Evolutionary conservation across 2,329 filamentous ascomycete species (phyloP).

Genomic region (Scedosporium aurantiacum): DNA sequence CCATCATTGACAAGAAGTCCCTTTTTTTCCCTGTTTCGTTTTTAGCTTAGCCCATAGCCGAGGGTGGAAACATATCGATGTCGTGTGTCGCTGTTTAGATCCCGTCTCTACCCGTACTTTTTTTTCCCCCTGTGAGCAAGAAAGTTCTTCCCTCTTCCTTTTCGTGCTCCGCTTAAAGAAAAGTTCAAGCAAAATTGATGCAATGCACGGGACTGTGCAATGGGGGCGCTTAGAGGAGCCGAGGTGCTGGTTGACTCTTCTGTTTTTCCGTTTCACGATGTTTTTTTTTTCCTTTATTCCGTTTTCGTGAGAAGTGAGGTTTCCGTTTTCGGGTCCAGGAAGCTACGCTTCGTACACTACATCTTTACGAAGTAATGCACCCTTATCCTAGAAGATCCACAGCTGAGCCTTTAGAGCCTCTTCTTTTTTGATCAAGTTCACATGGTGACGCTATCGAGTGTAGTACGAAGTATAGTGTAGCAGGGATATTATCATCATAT

Average conservation of each 20-base stretch:
- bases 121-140: neutral
- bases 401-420: too few species aligned
- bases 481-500: too few species aligned
- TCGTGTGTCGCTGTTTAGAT: neutral
- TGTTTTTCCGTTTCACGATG: too few species aligned
- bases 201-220: too few species aligned
- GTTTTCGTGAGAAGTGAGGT: neutral
- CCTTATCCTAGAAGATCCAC: too few species aligned
- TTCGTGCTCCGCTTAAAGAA: neutral
- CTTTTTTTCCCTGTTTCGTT: too few species aligned
- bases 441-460: too few species aligned
- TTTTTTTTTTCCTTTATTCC: neutral
- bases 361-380: too few species aligned
- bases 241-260: neutral
- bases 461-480: too few species aligned
- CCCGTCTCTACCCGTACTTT: neutral
- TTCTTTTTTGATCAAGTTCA: too few species aligned
- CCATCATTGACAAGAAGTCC: too few species aligned
- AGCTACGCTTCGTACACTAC: neutral
- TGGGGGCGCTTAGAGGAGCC: neutral
- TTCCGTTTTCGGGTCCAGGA: neutral
- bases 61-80: neutral
- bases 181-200: neutral
- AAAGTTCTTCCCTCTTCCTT: neutral
- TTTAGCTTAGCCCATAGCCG: neutral